Base-by-base conservation (phyloP, 305 asterid species). In the Fraxinus paxiana region DNA sequence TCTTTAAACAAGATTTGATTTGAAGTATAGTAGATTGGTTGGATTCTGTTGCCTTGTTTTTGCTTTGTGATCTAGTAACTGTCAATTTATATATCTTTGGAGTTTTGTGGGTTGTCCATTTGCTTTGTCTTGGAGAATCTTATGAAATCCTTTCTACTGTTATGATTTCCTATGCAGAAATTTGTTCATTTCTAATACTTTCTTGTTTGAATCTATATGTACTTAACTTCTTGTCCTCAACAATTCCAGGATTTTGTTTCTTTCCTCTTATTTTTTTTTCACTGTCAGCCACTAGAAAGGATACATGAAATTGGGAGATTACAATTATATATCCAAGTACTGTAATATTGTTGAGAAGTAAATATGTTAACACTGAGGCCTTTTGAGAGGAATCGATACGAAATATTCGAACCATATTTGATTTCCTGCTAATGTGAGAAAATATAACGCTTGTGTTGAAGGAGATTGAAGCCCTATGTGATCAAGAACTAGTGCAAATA, bases 41-140 rank as follows among this genome's bases (percentile, higher is more conserved):
- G 82, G 87, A 82, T 84, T 38, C 81, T 85, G 75, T 84, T 35
- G 54, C 75, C 83, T 85, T 82, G 81, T 77, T 85, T 77, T 84
- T 28, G 51, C 75, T 84, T 85, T 84, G 80, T 75, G 82, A 86
- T 79, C 86, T 70, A 76, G 79, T 80, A 79, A 79, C 81, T 87
- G 78, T 81, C 83, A 72, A 83, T 88, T 85, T 84, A 82, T 82
- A 82, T 79, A 59, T 65, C 67, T 91, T 90, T 88, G 96, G 91
- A 87, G 82, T 86, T 77, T 90, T 88, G 85, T 85, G 80, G 38
- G 78, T 83, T 85, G 92, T 87, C 84, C 82, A 65, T 48, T 89
- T 80, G 85, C 59, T 77, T 89, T 88, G 89, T 88, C 85, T 74
- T 72, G 48, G 83, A 84, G 93, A 89, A 88, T 89, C 88, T 87